Conservation (phyloP, 2,329 filamentous ascomycete genomes). For the Sordariomycetes sp. region DNA sequence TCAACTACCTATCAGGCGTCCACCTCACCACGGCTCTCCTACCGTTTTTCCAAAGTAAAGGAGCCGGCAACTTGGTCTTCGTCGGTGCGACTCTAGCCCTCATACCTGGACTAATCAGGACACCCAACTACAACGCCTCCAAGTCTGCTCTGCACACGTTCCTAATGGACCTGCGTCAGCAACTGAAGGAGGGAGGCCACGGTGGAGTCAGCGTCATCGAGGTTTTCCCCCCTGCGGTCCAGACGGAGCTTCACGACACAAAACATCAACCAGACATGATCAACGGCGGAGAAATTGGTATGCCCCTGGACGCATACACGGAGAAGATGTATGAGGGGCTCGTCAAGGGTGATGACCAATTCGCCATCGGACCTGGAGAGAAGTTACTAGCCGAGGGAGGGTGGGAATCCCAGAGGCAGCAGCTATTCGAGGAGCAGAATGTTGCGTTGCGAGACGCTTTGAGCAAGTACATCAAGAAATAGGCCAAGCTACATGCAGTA, state of each 20-base stretch:
- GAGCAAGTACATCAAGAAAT: slow-evolving; percentile 1
- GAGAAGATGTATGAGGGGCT: slow-evolving; percentile 22
- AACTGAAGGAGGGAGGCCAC: slow-evolving; percentile 8
- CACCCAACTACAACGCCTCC: slow-evolving; percentile 17
- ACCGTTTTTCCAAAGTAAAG: slow-evolving; percentile 11
- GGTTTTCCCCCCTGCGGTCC: slow-evolving; percentile 18
- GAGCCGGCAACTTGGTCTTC: slow-evolving; percentile 10
- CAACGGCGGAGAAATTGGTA: slow-evolving; percentile 20
- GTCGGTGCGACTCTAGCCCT: slow-evolving; percentile 13
- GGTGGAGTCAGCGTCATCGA: slow-evolving; percentile 12
- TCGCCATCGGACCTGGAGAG: slow-evolving; percentile 13
- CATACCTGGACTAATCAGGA: slow-evolving; percentile 11
- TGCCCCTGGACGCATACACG: slow-evolving; percentile 28
- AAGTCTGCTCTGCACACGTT: slow-evolving; percentile 16
- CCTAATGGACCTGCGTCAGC: slow-evolving; percentile 11
- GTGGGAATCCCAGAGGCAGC: slow-evolving; percentile 10
- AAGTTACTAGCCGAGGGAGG: slow-evolving; percentile 12
- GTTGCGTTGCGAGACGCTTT: neutral
- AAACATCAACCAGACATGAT: slow-evolving; percentile 14
- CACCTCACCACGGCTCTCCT: slow-evolving; percentile 16
- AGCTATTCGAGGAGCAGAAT: slow-evolving; percentile 10
- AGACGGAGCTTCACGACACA: slow-evolving; percentile 17
- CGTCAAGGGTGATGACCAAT: slow-evolving; percentile 12
- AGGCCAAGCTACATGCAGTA: too few species aligned
- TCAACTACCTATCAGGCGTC: slow-evolving; percentile 16